A percentile compares a stretch with the other conserved stretches of the same genome.
Evolutionary conservation across 2,329 filamentous ascomycete genomes (phyloP).

Genomic region (Nigrospora sphaerica): DNA sequence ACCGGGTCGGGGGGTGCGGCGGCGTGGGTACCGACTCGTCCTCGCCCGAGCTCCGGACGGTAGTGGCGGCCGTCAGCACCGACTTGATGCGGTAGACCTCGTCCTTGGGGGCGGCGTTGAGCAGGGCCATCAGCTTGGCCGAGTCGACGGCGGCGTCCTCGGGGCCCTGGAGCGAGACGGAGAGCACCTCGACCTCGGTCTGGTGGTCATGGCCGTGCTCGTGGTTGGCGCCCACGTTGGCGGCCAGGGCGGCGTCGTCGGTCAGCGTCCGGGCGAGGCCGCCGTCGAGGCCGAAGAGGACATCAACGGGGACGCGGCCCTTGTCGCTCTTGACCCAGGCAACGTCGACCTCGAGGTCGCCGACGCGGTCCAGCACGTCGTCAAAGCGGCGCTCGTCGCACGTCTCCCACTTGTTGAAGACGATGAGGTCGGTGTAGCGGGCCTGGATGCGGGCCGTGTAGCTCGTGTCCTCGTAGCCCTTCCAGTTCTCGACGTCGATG

Average conservation of each 20-base stretch:
- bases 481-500: conserved; percentile 92
- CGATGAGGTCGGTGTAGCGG: conserved; percentile 79
- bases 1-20: conserved; percentile 39
- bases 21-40: conserved; percentile 27
- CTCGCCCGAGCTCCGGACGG: conserved; percentile 43
- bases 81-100: conserved; percentile 95
- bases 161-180: conserved; percentile 56
- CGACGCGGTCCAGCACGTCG: conserved; percentile 68
- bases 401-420: conserved; percentile 89
- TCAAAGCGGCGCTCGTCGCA: conserved; percentile 70
- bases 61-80: conserved; percentile 39
- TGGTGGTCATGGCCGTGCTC: conserved; percentile 53
- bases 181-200: conserved; percentile 87
- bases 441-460: conserved; percentile 87
- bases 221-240: conserved; percentile 31
- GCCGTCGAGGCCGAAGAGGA: conserved; percentile 84
- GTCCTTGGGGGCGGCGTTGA: conserved; percentile 75
- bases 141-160: conserved; percentile 39
- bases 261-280: conserved; percentile 57
- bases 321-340: conserved; percentile 80
- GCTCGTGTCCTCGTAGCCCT: conserved; percentile 83
- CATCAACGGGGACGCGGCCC: conserved; percentile 68
- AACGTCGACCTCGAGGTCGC: conserved; percentile 72
- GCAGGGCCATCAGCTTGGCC: conserved; percentile 57
- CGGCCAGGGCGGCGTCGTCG: conserved; percentile 24